These are phyloP conservation scores for Plasmodium blacklocki DNA, from an alignment of 169 alveolate genomes.

Conservation along the genomic window DNA sequence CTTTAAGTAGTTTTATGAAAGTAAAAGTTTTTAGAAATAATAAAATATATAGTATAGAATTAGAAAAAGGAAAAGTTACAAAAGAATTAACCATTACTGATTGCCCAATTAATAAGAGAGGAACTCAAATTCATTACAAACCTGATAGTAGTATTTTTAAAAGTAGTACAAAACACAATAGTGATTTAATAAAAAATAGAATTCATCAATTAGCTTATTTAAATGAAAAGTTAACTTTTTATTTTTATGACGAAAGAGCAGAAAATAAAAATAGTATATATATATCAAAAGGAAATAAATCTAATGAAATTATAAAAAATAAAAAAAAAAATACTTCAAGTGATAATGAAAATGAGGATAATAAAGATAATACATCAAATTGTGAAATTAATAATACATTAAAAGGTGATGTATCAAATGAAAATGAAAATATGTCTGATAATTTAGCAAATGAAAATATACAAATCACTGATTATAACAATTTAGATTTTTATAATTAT, in stretches of 20 bases:
- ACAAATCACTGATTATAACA: conserved; percentile 7
- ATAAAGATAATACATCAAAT: neutral
- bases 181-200: conserved; percentile 56
- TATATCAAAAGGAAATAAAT: neutral
- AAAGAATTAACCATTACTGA: conserved; percentile 59
- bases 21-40: conserved; percentile 84
- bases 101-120: conserved; percentile 44
- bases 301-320: neutral
- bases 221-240: conserved; percentile 55
- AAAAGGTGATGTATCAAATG: neutral
- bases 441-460: neutral
- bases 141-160: conserved; percentile 74
- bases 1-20: conserved; percentile 81
- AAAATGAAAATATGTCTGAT: neutral
- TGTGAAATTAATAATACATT: neutral
- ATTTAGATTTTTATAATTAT: conserved; percentile 27
- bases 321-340: neutral
- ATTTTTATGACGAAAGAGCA: conserved; percentile 70
- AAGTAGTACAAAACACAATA: conserved; percentile 43
- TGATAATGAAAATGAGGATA: conserved; percentile 2
- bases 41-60: conserved; percentile 78
- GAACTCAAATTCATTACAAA: conserved; percentile 75
- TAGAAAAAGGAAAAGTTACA: conserved; percentile 80
- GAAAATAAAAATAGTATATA: conserved; percentile 2
- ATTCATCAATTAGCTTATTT: conserved; percentile 74